These are phyloP conservation scores for Tagetes patula DNA, from an alignment of 129 eudicot genomes.

Conservation along the genomic window DNA sequence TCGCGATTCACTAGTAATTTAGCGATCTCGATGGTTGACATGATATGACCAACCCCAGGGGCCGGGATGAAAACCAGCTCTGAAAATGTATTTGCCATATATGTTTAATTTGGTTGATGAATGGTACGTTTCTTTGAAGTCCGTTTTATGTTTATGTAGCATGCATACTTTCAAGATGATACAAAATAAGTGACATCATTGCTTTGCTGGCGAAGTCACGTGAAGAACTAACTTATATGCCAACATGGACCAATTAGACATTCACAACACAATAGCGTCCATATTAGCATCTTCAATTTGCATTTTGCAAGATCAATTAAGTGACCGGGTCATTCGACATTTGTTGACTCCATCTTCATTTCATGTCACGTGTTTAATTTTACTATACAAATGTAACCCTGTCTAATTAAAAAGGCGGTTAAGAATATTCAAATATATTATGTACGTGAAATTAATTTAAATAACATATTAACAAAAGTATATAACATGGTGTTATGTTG, in stretches of 20 bases:
- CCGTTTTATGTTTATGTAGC: background rate
- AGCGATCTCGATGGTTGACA: conserved; percentile 19
- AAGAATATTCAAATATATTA: no score
- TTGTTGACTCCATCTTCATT: no score
- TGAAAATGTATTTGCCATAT: conserved; percentile 14
- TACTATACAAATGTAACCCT: no score
- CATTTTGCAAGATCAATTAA: no score
- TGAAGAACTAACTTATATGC: background rate
- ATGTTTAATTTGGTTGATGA: background rate
- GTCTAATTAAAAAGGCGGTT: no score
- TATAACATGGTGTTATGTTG: no score
- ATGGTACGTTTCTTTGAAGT: background rate
- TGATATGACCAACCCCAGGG: conserved; percentile 27
- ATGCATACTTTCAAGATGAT: background rate
- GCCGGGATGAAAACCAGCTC: conserved; percentile 20
- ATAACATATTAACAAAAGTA: no score
- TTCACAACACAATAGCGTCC: background rate
- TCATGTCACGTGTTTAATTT: no score
- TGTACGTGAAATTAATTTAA: no score
- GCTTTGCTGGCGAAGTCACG: conserved; percentile 17
- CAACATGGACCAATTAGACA: background rate
- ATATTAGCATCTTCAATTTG: background rate
- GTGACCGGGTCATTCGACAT: no score
- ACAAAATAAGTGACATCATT: background rate
- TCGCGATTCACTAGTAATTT: conserved; percentile 26